Evolutionary conservation across 2,329 filamentous ascomycete genomes (phyloP).

Genomic region (Cytospora leucostoma): DNA sequence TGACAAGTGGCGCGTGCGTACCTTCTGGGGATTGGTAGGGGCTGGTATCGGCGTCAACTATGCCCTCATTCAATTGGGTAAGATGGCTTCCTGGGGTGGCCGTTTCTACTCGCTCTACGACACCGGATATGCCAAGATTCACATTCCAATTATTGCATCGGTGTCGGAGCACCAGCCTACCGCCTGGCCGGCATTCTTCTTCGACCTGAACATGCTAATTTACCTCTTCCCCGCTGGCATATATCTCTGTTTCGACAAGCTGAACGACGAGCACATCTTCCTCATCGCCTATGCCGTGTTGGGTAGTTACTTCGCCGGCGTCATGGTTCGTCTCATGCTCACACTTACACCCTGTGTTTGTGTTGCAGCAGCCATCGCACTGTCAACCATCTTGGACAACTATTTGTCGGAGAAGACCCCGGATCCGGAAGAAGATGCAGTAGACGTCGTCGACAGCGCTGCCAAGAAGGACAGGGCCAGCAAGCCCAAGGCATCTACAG

Average conservation of each 20-base stretch:
- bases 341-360: constrained; percentile 96
- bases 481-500: constrained; percentile 58
- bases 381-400: constrained; percentile 85
- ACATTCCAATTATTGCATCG: constrained; percentile 99
- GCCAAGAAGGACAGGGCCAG: constrained; percentile 51
- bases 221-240: constrained; percentile 99
- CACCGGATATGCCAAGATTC: constrained; percentile 97
- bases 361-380: constrained; percentile 84
- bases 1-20: constrained; percentile 79
- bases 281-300: constrained; percentile 96
- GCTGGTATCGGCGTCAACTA: constrained; percentile 79
- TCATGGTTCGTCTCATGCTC: constrained; percentile 99
- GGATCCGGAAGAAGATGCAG: constrained; percentile 47
- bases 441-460: constrained; percentile 52
- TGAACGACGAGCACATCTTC: constrained; percentile 96
- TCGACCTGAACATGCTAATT: constrained; percentile 96
- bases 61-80: constrained; percentile 78
- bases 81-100: constrained; percentile 96
- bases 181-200: constrained; percentile 99
- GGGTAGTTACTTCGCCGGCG: constrained; percentile 95
- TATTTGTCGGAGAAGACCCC: constrained; percentile 73
- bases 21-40: constrained; percentile 73
- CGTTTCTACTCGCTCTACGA: constrained; percentile 99
- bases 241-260: constrained; percentile 94
- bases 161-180: constrained; percentile 99